Evolutionary conservation across 768 basidiomycete species (phyloP), one percentile per base, ranked within the genome.

Genomic region (Melanogaster broomeanus): DNA sequence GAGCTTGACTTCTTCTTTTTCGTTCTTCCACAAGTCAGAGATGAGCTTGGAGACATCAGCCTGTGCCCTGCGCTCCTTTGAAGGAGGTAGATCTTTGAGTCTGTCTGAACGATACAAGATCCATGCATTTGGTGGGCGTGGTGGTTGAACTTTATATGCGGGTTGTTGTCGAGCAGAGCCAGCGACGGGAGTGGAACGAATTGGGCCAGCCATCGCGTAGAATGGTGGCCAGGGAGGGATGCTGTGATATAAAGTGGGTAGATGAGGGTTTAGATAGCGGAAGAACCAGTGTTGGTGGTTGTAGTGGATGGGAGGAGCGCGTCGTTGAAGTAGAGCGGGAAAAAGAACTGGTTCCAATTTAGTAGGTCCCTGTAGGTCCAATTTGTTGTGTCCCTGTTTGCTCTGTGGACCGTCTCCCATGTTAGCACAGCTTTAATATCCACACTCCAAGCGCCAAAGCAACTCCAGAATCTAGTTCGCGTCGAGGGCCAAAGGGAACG

Each of bases 71-170:
- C 76, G 55, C 52, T 71, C 56, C 31, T 56, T 51, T 22, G 65
- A 56, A 37, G 72, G 71, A 16, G 74, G 71, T 45, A 85, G 64
- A 11, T 71, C 64, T 52, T 67, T 69, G 38, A 81, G 72, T 61
- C 79, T 82, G 54, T 82, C 77, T 3, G 85, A 81, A 37, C 90
- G 82, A 67, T 88, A 93, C 15, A 92, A 56, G 52, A 93, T 92
- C 88, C 88, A 93, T 0, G 90, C 84, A 63, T 92, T 93, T 10
- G 84, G 82, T 3, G 90, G 90, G 0, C 90, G 78, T 10, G 86
- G 85, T 5, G 77, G 74, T 49, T 75, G 68, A 16, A 69, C 53
- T 44, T 49, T 57, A 49, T 49, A 44, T 19, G 31, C 61, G 48
- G 34, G 57, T 47, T 41, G 47, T 12, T 42, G 42, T 24, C 21